Conservation (phyloP, 805 yeast genomes). For the Teunomyces panamensis region DNA sequence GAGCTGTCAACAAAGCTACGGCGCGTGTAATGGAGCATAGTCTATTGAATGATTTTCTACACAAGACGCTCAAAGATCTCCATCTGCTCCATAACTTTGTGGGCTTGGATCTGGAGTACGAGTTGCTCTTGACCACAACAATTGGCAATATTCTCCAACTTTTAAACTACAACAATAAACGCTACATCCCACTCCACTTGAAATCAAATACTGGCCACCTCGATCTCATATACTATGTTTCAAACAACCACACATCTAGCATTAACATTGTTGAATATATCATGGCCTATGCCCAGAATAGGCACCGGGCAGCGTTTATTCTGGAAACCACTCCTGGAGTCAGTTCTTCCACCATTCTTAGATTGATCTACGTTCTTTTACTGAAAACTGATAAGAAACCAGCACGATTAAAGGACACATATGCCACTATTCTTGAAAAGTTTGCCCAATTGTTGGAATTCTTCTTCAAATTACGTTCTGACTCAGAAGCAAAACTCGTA, state of each 20-base stretch:
- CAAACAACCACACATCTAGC: background rate
- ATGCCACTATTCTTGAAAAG: slow-evolving; percentile 12
- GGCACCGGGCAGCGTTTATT: background rate
- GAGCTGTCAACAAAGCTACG: no score
- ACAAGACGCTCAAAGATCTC: slow-evolving; percentile 15
- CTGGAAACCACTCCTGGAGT: background rate
- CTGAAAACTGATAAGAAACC: slow-evolving; percentile 8
- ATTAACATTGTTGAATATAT: slow-evolving; percentile 5
- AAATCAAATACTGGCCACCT: background rate
- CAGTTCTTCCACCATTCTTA: slow-evolving; percentile 5
- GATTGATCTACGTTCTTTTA: slow-evolving; percentile 1
- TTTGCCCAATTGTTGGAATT: slow-evolving; percentile 16
- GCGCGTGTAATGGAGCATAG: background rate
- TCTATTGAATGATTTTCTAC: slow-evolving; percentile 15
- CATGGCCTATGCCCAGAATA: background rate
- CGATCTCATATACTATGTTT: background rate
- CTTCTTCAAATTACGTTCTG: slow-evolving; percentile 13
- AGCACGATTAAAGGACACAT: slow-evolving; percentile 14
- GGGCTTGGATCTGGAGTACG: slow-evolving; percentile 11
- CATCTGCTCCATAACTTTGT: slow-evolving; percentile 13
- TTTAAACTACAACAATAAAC: slow-evolving; percentile 15
- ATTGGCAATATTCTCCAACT: slow-evolving; percentile 13
- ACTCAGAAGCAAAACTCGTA: slow-evolving; percentile 16
- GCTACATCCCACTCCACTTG: slow-evolving; percentile 7
- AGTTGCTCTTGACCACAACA: slow-evolving; percentile 11